Conservation (phyloP, 106 monocot species). For the Triglochin maritima region DNA sequence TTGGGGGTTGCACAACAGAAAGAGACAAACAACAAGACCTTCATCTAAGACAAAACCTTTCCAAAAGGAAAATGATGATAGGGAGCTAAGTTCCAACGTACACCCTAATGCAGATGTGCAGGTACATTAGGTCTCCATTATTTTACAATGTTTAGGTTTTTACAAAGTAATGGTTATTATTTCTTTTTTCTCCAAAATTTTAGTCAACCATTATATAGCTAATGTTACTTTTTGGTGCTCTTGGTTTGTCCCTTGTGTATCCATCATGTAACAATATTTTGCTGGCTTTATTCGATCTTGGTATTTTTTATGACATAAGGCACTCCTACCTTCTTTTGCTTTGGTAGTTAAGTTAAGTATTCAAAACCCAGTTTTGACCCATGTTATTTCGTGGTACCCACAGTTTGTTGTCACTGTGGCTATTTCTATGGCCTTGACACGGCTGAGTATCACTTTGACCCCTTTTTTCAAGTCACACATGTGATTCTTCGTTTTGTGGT, state of each 20-base stretch:
- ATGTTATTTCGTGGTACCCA: no score
- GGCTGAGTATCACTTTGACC: no score
- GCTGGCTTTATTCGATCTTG: not conserved
- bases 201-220: not conserved
- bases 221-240: not conserved
- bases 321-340: no score
- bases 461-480: no score
- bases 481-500: no score
- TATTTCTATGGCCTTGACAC: no score
- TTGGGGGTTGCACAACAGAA: constrained; percentile 39
- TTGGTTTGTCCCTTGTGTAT: not conserved
- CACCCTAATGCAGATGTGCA: constrained; percentile 10
- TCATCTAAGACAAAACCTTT: constrained; percentile 30
- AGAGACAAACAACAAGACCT: constrained; percentile 16
- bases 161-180: not conserved
- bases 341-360: no score
- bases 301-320: no score
- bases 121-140: constrained; percentile 15
- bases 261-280: not conserved
- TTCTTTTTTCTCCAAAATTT: not conserved
- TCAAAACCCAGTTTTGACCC: no score
- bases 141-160: not conserved
- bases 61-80: constrained; percentile 18
- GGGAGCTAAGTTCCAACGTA: constrained; percentile 32
- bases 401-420: no score